A percentile compares a stretch with the other conserved stretches of the same genome.
Conservation (phyloP, 345 rosid genomes). For the sweet orange (Citrus sinensis) region DNA sequence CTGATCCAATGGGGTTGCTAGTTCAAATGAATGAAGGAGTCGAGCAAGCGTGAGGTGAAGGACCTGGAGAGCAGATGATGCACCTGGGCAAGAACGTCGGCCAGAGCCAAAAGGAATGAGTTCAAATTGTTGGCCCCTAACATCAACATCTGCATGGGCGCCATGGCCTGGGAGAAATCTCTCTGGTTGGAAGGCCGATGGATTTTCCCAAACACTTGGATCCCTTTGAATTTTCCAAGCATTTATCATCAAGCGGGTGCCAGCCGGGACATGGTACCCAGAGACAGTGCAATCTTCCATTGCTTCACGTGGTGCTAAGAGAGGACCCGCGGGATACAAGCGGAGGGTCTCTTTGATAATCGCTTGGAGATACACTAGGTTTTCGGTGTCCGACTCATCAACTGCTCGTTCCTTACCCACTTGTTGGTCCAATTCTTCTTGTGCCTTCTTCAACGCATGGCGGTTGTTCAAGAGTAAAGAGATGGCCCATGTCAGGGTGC, state of each 20-base stretch:
- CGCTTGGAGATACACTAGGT: slow-evolving; percentile 51
- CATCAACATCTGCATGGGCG: slow-evolving; percentile 22
- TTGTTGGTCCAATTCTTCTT: slow-evolving; percentile 43
- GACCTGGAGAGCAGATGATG: slow-evolving; percentile 35
- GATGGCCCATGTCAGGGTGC: slow-evolving; percentile 54
- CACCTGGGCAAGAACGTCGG: slow-evolving; percentile 46
- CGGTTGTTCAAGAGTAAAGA: slow-evolving; percentile 52
- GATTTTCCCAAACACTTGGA: slow-evolving; percentile 29
- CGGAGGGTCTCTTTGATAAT: slow-evolving; percentile 62
- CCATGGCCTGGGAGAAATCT: slow-evolving; percentile 39
- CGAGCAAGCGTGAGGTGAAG: slow-evolving; percentile 39
- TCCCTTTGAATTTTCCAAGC: slow-evolving; percentile 54
- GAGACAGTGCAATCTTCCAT: slow-evolving; percentile 43
- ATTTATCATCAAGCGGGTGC: slow-evolving; percentile 46
- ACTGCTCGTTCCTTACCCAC: slow-evolving; percentile 47
- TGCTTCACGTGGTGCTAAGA: slow-evolving; percentile 49
- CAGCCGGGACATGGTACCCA: slow-evolving; percentile 38
- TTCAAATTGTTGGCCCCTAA: slow-evolving; percentile 43
- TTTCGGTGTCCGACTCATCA: slow-evolving; percentile 44
- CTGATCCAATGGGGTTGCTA: slow-evolving; percentile 16
- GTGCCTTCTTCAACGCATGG: slow-evolving; percentile 36
- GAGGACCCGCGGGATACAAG: slow-evolving; percentile 56
- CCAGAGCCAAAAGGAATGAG: slow-evolving; percentile 51
- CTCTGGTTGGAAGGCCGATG: slow-evolving; percentile 45
- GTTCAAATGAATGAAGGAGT: slow-evolving; percentile 42